A percentile compares a stretch with the other conserved stretches of the same genome.
Evolutionary conservation across 176 grass and related monocot genomes (phyloP).

Genomic region (Leersia perrieri): DNA sequence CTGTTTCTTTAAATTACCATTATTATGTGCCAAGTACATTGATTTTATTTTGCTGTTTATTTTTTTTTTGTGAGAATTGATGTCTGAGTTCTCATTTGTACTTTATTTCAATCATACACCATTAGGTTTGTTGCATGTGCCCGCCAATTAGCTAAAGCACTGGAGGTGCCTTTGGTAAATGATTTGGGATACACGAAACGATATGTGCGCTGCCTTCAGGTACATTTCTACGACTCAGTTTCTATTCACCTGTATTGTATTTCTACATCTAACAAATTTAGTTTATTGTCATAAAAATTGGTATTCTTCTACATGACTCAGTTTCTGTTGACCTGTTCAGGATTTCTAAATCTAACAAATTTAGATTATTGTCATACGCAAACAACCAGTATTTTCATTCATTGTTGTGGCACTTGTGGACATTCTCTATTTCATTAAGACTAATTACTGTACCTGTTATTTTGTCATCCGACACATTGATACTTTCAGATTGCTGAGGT

Average conservation of each 20-base stretch:
- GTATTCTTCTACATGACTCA: not conserved
- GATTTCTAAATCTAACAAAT: not conserved
- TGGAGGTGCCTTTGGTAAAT: constrained; percentile 97
- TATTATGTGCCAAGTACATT: not conserved
- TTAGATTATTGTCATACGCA: not conserved
- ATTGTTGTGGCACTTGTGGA: not conserved
- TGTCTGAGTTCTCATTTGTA: not conserved
- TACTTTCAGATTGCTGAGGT: constrained; percentile 87
- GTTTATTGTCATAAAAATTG: not conserved
- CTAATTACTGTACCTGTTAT: constrained; percentile 23
- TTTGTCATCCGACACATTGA: constrained; percentile 26
- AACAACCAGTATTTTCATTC: not conserved
- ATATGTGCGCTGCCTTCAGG: constrained; percentile 98
- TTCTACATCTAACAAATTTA: not conserved
- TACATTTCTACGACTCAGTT: constrained; percentile 22
- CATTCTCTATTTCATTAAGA: not conserved
- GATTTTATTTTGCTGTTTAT: not conserved
- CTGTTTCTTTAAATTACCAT: not conserved
- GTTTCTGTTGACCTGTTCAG: constrained; percentile 10
- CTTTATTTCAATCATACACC: constrained; percentile 30
- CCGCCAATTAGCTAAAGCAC: constrained; percentile 82
- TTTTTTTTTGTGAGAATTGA: not conserved
- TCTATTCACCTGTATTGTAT: constrained; percentile 4
- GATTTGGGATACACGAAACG: constrained; percentile 98
- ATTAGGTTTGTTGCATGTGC: constrained; percentile 85